Conservation (phyloP, 441 rosid species). For the Erysimum cheiri region DNA sequence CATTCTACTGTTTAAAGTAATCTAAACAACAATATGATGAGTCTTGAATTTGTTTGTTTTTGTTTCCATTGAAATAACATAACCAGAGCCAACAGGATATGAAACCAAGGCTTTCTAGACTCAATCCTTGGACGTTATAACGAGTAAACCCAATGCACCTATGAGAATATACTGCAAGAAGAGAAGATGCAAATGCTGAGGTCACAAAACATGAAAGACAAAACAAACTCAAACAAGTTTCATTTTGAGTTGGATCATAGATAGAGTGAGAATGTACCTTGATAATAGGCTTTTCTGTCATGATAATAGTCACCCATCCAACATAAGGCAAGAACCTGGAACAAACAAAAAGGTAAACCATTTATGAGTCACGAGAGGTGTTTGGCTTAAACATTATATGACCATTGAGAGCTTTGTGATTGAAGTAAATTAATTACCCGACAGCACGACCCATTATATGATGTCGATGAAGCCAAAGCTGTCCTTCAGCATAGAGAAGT, state of each 20-base stretch:
- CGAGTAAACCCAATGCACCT: conserved; percentile 81
- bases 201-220: neutral
- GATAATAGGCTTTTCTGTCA: conserved; percentile 93
- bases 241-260: neutral
- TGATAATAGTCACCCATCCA: conserved; percentile 95
- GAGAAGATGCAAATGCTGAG: neutral
- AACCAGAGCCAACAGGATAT: conserved; percentile 22
- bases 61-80: conserved; percentile 30
- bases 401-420: too few relatives aligned
- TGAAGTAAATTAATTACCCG: conserved; percentile 56
- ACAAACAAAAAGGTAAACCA: conserved; percentile 33
- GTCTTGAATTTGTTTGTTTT: conserved; percentile 10
- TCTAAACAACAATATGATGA: conserved; percentile 35
- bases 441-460: conserved; percentile 97
- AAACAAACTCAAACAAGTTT: neutral
- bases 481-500: conserved; percentile 89
- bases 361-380: neutral
- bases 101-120: conserved; percentile 15
- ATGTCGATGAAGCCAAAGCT: conserved; percentile 85
- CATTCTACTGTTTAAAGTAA: conserved; percentile 30
- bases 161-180: conserved; percentile 76
- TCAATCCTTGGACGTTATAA: conserved; percentile 79
- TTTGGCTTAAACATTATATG: neutral
- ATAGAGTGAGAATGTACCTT: conserved; percentile 68
- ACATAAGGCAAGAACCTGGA: conserved; percentile 88